Percentiles rank a stretch among this genome's conserved stretches.
Evolutionary conservation across 176 grass and related monocot genomes (phyloP).

Genomic region (Bolboschoenus planiculmis): DNA sequence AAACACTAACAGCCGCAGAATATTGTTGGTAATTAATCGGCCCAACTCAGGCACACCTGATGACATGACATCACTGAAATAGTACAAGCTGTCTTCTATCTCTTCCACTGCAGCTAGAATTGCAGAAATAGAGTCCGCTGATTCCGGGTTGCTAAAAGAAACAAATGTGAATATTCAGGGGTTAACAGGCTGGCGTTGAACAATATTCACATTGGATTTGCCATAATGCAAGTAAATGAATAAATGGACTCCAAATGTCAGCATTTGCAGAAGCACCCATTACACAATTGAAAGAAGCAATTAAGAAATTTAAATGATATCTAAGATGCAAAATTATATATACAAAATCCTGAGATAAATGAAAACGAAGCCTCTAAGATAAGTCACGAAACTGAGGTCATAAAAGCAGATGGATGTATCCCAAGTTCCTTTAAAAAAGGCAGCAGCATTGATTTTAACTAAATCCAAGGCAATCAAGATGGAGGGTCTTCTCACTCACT

Average conservation of each 20-base stretch:
- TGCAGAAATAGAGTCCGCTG: constrained; percentile 32
- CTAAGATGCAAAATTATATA: neutral
- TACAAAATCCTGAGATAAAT: neutral
- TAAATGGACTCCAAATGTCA: neutral
- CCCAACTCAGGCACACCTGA: constrained; percentile 94
- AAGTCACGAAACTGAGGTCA: neutral
- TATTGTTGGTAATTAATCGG: constrained; percentile 84
- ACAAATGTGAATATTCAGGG: neutral
- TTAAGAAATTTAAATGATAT: neutral
- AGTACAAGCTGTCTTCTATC: constrained; percentile 98
- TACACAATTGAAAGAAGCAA: neutral
- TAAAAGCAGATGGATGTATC: neutral
- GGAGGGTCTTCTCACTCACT: neutral
- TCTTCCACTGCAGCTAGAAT: constrained; percentile 67
- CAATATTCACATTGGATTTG: neutral
- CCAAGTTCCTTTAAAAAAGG: neutral
- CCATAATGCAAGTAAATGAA: neutral
- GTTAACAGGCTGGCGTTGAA: neutral
- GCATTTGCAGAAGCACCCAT: neutral
- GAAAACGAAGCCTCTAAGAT: neutral
- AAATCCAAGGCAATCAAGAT: neutral
- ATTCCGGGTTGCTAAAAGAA: constrained; percentile 45
- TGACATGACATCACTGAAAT: constrained; percentile 99
- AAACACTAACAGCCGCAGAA: constrained; percentile 84
- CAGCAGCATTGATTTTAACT: neutral